Conservation (phyloP, 345 rosid species). For the Capsella bursapastoris region DNA sequence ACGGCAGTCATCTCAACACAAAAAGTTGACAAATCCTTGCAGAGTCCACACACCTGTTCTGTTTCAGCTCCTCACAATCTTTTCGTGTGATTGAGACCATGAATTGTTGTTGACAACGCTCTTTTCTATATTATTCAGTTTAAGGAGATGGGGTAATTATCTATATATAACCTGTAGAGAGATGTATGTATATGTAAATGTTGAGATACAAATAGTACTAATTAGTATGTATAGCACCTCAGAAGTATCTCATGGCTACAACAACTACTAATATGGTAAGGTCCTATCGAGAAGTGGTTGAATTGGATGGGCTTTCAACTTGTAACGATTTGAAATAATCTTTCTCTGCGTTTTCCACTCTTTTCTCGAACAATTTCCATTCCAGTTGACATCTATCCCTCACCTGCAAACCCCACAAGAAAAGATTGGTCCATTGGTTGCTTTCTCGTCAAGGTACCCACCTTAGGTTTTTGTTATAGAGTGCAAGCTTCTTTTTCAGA, state of each 20-base stretch:
- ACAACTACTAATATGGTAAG: constrained; percentile 12
- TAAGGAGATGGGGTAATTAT: not conserved
- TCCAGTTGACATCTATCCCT: constrained; percentile 72
- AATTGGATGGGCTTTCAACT: constrained; percentile 35
- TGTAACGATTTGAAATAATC: constrained; percentile 48
- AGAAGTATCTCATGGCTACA: constrained; percentile 12
- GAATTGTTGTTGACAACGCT: not conserved
- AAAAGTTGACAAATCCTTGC: too few relatives aligned
- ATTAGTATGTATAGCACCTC: not conserved
- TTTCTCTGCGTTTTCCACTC: constrained; percentile 68
- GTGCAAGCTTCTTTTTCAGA: not conserved
- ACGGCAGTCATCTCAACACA: not conserved
- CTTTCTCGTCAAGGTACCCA: constrained; percentile 2
- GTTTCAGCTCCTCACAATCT: constrained; percentile 8
- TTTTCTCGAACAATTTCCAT: constrained; percentile 76
- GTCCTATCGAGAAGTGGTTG: constrained; percentile 40
- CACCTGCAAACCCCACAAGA: constrained; percentile 54
- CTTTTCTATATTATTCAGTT: not conserved
- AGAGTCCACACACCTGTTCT: constrained; percentile 27
- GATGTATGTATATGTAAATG: constrained; percentile 17
- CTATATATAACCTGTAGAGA: not conserved
- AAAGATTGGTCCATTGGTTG: constrained; percentile 5
- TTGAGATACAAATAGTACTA: not conserved
- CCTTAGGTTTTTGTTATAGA: not conserved
- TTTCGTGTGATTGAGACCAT: not conserved